Conservation (phyloP, 2,329 filamentous ascomycete species). For the Kalmusia sp. region DNA sequence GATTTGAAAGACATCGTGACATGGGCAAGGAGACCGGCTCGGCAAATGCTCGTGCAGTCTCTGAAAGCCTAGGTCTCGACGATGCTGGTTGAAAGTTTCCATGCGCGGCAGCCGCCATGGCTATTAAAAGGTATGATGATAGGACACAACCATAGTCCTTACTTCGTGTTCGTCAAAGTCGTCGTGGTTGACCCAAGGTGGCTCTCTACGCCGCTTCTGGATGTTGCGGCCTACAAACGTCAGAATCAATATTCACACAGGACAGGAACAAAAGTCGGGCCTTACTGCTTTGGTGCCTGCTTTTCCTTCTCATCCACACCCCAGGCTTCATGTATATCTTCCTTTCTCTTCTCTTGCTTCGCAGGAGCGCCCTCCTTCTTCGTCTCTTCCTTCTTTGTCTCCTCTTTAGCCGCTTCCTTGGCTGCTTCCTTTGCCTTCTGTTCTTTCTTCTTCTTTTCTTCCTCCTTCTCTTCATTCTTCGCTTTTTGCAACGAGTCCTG, state of each 20-base stretch:
- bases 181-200: conserved; percentile 3
- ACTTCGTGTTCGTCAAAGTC: conserved; percentile 19
- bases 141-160: conserved; percentile 6
- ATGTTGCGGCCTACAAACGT: conserved; percentile 11
- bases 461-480: conserved; percentile 47
- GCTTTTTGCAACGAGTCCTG: conserved; percentile 70
- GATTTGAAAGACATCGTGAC: conserved; percentile 12
- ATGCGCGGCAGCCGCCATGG: conserved; percentile 5
- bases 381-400: conserved; percentile 64
- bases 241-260: not conserved
- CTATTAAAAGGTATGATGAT: conserved; percentile 15
- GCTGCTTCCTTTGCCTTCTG: conserved; percentile 70
- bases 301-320: conserved; percentile 25
- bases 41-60: conserved; percentile 18
- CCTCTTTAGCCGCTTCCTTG: conserved; percentile 65
- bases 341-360: conserved; percentile 23
- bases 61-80: conserved; percentile 9
- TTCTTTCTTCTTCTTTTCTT: conserved; percentile 49
- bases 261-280: not conserved
- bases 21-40: conserved; percentile 25
- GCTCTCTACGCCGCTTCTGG: conserved; percentile 6
- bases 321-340: conserved; percentile 24
- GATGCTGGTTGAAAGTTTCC: conserved; percentile 7
- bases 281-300: conserved; percentile 23
- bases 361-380: conserved; percentile 24